Evolutionary conservation across 352 stramenopile species (phyloP), one percentile per base, ranked within the genome.

Genomic region (Phytopythium litorale): DNA sequence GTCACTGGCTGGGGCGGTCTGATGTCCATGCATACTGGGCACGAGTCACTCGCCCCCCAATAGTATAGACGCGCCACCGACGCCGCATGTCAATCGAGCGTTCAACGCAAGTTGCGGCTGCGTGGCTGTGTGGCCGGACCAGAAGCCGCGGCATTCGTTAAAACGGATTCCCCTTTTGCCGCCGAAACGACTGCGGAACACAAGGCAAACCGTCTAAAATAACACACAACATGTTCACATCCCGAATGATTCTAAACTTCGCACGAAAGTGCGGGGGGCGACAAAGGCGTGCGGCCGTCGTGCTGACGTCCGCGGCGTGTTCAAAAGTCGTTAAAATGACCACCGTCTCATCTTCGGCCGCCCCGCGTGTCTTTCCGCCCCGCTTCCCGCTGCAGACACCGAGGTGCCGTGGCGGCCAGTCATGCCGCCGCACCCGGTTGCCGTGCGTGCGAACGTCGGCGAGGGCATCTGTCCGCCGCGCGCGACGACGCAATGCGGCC

Each of bases 51-150:
- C n/a, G 15, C 6, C 6, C 5, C 5, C 11, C 19, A 21, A 28
- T 28, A 43, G 37, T 52, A 52, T 52, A 52, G n/a, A 52, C 46
- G 46, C 40, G 40, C 16, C 40, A 12, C 40, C 40, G 6, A 4
- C 28, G 28, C 28, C 3, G 28, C 28, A 32, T 32, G 28, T 32
- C 28, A 32, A 32, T 32, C 28, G 28, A 32, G 28, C 28, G 28
- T 32, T 32, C 28, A 32, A 32, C 28, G 28, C 45, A 51, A 11
- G 21, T 5, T n/a, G 46, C 12, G 11, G 13, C 5, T 28, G 46
- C 46, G 46, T 52, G 46, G 46, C 46, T 52, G 21, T 52, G 46
- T 23, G 23, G 46, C 46, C 46, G 5, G 23, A 52, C 46, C 23
- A 52, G 46, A 52, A 32, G 43, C 2, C 25, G 25, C 25, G 25